Conservation (phyloP, 2,329 filamentous ascomycete genomes). For the Cladosporium sp. region DNA sequence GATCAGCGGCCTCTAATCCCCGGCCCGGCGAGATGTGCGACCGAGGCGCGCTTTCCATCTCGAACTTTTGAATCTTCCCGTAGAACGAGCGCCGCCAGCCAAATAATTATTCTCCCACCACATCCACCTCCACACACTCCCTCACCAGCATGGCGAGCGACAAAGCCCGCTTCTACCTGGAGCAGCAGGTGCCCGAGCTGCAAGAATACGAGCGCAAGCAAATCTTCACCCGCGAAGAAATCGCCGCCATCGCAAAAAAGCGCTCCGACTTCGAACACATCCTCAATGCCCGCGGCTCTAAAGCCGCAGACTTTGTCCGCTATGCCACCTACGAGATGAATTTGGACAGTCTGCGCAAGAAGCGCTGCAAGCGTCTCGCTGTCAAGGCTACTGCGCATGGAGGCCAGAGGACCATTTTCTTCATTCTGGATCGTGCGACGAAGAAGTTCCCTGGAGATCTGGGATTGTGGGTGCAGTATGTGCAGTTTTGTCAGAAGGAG, state of each 20-base stretch:
- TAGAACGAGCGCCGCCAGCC: background rate
- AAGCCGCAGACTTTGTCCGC: conserved; percentile 72
- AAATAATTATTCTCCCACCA: background rate
- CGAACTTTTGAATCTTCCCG: conserved; percentile 5
- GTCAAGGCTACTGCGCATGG: conserved; percentile 65
- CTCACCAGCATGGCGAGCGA: conserved; percentile 58
- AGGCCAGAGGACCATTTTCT: conserved; percentile 79
- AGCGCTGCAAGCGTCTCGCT: conserved; percentile 75
- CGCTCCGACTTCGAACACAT: conserved; percentile 91
- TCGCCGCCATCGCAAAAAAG: conserved; percentile 80
- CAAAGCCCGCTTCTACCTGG: conserved; percentile 91
- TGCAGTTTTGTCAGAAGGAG: conserved; percentile 71
- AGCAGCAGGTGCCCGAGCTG: conserved; percentile 86
- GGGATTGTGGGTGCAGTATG: conserved; percentile 83
- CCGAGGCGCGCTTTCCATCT: conserved; percentile 3
- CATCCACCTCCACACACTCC: background rate
- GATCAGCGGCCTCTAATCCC: background rate
- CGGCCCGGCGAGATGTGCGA: background rate
- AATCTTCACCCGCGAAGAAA: conserved; percentile 88
- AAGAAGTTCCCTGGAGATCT: conserved; percentile 78
- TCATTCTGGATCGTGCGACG: conserved; percentile 82
- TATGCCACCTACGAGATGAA: conserved; percentile 73
- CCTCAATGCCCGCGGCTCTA: conserved; percentile 75
- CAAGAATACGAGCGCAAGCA: conserved; percentile 89
- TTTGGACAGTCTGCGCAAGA: conserved; percentile 69